Conservation (phyloP, 768 basidiomycete genomes). For the Hemileccinum rubropunctum region DNA sequence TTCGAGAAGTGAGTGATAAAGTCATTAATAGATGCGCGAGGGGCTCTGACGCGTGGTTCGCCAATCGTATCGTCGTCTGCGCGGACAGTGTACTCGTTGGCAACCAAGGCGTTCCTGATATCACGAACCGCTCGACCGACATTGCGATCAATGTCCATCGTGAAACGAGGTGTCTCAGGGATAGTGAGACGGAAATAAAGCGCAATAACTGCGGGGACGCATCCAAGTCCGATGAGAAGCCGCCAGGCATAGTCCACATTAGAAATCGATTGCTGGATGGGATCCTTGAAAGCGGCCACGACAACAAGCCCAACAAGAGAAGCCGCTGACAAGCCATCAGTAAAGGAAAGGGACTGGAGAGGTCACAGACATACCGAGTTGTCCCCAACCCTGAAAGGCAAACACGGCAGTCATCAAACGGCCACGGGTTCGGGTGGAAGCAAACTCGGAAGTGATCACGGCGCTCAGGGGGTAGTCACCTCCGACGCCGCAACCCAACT, state of each 20-base stretch:
- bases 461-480: slow-evolving; percentile 84
- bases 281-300: no score
- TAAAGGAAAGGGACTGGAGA: no score
- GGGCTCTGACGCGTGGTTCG: slow-evolving; percentile 42
- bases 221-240: no score
- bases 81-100: background rate
- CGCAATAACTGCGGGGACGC: no score
- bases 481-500: slow-evolving; percentile 78
- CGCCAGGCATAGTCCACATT: no score
- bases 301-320: no score
- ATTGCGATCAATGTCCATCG: background rate
- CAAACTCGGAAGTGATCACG: slow-evolving; percentile 86
- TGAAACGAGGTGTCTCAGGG: background rate
- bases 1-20: slow-evolving; percentile 64
- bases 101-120: background rate
- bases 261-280: no score
- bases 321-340: no score
- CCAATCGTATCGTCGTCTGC: background rate
- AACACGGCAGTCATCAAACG: slow-evolving; percentile 87
- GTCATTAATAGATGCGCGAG: slow-evolving; percentile 63
- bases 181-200: slow-evolving; percentile 17
- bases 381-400: slow-evolving; percentile 82
- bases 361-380: no score
- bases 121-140: background rate
- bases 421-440: slow-evolving; percentile 69